Evolutionary conservation across 805 yeast genomes (phyloP), one percentile per base, ranked within the genome.

Genomic region (Lachancea waltii): DNA sequence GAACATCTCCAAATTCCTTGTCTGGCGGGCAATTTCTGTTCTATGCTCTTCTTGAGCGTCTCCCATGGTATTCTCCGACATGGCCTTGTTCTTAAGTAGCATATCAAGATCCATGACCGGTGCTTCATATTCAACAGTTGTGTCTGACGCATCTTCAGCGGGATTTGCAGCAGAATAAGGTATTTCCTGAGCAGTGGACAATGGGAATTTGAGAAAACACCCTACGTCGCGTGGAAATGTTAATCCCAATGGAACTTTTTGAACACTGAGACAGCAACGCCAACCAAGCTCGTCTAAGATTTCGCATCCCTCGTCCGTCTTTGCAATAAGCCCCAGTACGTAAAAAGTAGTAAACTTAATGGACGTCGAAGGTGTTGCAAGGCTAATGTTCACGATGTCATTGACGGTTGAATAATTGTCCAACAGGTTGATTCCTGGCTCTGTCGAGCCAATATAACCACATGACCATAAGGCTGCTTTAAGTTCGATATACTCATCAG

Each of bases 391-490:
- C 2, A 79, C 64, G 9, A 90, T 67, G 33, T 75, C 73, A 44
- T 69, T 68, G 26, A 76, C 67, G 40, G 76, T 61, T 1, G 73
- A 72, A 44, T 62, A 66, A 23, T 69, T 69, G 42, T 78, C 85
- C 25, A 79, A 49, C 30, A 80, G 62, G 13, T 70, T 64, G 13
- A 82, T 77, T 0, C 97, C 97, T 36, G 70, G 63, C 7, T 72
- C 72, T 1, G 86, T 74, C 1, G 87, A 74, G 2, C 89, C 89
- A 21, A 89, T 77, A 50, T 80, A 79, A 0, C 96, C 97, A 23
- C 85, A 68, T 1, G 94, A 79, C 97, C 97, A 90, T 24, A 90
- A 50, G 23, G 81, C 75, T 8, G 89, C 84, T 53, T 85, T 85
- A 18, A 90, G 58, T 44, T 69, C 70, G 7, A 64, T 60, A 5